Evolutionary conservation across 306 rosid species (phyloP), one percentile per base, ranked within the genome.

Genomic region (Trifolium pratense): DNA sequence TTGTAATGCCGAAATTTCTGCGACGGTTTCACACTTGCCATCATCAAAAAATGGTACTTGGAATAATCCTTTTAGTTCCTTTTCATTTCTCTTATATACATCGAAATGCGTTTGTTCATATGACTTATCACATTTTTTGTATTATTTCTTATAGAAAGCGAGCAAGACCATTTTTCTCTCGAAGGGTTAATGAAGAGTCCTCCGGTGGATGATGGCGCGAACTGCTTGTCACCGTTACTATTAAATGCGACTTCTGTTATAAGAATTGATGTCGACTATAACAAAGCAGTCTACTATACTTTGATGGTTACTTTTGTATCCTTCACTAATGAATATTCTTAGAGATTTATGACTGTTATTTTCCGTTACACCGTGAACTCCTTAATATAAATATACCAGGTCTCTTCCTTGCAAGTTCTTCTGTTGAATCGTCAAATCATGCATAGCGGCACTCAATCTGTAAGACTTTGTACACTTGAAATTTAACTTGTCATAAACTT

Each of bases 261-360:
- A 36, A 36, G 89, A 64, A 82, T 94, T 66, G 98, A 87, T 84
- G 91, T 89, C 75, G 89, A 91, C 85, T 89, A 89, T 75, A 94
- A 89, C 85, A 94, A 94, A 78, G 97, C 98, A 66, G 98, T 94
- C 83, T 89, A 94, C 90, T 88, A 88, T 82, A 94, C 98, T 66
- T 87, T 94, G 90, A 83, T 94, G 98, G 98, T 94, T 80, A 89
- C 97, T 63, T 94, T 94, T 86, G 98, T 94, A 94, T 94, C 98
- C 97, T 91, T 78, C 77, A 70, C 17, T 67, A 51, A 15, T 70
- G 31, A 51, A 56, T 48, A 68, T 32, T 65, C 61, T 25, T 49
- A 40, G 56, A 66, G 64, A 29, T 53, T 75, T 46, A 46, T 63
- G 25, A 40, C 14, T 71, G 42, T 78, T 76, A 29, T 49, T 68